Evolutionary conservation across 2,329 filamentous ascomycete genomes (phyloP).

Genomic region (Ophiostoma fasciatum): DNA sequence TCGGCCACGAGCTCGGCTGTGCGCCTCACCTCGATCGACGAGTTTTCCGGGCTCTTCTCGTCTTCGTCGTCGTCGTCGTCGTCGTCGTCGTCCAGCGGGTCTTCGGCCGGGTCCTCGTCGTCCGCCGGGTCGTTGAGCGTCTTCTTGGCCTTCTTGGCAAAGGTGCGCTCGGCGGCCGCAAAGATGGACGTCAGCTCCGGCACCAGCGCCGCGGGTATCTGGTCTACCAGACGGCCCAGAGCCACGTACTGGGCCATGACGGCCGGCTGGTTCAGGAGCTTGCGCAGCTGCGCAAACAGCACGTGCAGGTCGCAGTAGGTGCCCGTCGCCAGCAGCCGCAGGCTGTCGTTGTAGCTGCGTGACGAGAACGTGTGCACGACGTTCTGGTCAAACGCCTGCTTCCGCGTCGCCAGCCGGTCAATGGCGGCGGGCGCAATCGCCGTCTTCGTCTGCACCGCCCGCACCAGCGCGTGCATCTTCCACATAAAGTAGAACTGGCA

Average conservation of each 20-base stretch:
- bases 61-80: conserved; percentile 50
- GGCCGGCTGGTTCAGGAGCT: conserved; percentile 30
- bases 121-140: conserved; percentile 49
- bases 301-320: conserved; percentile 71
- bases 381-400: conserved; percentile 43
- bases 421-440: conserved; percentile 43
- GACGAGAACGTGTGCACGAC: conserved; percentile 56
- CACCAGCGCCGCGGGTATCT: conserved; percentile 47
- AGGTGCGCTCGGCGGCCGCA: conserved; percentile 58
- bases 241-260: conserved; percentile 34
- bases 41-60: conserved; percentile 38
- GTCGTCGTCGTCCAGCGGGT: conserved; percentile 41
- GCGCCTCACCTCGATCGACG: conserved; percentile 44
- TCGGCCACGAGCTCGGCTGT: conserved; percentile 62
- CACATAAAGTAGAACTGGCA: conserved; percentile 90
- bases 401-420: conserved; percentile 41
- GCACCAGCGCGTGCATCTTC: conserved; percentile 54
- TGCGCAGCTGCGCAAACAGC: conserved; percentile 59
- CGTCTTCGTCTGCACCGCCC: conserved; percentile 37
- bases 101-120: conserved; percentile 58
- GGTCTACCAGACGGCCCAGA: conserved; percentile 49
- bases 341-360: conserved; percentile 55
- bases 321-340: conserved; percentile 62
- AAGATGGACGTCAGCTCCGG: conserved; percentile 62
- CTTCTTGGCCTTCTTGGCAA: conserved; percentile 54